Percentiles rank a stretch among this genome's conserved stretches.
phyloP scores from a whole-genome alignment of 208 protist species.

The Wallacemonas sp. region DNA sequence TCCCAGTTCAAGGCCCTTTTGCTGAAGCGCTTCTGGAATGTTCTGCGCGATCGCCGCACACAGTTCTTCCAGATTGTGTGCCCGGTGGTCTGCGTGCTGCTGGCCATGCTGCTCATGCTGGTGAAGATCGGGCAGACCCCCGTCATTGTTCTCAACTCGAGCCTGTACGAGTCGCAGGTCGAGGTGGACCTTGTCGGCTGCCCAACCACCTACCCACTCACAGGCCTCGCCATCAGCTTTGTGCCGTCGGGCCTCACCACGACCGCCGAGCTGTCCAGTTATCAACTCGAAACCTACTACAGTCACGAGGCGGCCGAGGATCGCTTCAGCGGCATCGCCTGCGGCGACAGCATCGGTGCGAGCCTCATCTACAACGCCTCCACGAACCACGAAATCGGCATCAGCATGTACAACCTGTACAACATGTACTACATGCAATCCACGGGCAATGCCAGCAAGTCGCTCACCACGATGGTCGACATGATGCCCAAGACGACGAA shows the following conservation, averaged over 20 bases:
- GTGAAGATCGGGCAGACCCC: constrained; percentile 39
- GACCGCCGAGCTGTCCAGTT: constrained; percentile 25
- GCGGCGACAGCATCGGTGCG: constrained; percentile 23
- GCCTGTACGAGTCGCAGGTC: constrained; percentile 42
- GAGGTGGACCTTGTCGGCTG: constrained; percentile 33
- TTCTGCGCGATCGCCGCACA: constrained; percentile 64
- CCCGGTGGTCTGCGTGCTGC: constrained; percentile 58
- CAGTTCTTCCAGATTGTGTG: constrained; percentile 76
- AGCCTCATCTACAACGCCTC: constrained; percentile 62
- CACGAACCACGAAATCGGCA: constrained; percentile 36
- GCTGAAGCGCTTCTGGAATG: constrained; percentile 55
- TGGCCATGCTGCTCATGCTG: constrained; percentile 74
- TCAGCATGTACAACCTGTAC: constrained; percentile 41
- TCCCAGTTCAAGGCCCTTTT: constrained; percentile 64
- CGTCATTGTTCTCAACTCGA: constrained; percentile 33
- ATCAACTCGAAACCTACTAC: constrained; percentile 44
- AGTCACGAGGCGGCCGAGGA: constrained; percentile 20
- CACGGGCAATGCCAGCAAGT: constrained; percentile 11
- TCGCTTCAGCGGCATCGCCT: constrained; percentile 50
- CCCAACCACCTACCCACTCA: constrained; percentile 24
- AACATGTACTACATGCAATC: constrained; percentile 31
- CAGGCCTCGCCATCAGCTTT: constrained; percentile 10
- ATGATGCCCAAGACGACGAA: constrained; percentile 46
- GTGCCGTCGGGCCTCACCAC: constrained; percentile 17
- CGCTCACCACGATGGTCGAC: constrained; percentile 25